A percentile compares a stretch with the other conserved stretches of the same genome.
Evolutionary conservation across 2,329 filamentous ascomycete species (phyloP).

Genomic region (Dactylellina haptotyla): DNA sequence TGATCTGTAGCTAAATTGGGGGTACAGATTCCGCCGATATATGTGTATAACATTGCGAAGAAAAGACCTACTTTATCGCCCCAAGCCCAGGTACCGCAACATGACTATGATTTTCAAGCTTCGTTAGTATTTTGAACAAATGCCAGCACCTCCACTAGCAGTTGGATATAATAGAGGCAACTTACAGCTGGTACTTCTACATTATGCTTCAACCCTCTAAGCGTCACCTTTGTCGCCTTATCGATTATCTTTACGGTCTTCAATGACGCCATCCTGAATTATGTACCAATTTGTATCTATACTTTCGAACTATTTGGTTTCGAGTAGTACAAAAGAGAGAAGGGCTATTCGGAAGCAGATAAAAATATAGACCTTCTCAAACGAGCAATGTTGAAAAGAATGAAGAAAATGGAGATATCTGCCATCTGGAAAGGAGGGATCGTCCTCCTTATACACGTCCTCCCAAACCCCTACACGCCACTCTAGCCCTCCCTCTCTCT

Average conservation of each 20-base stretch:
- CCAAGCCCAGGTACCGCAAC: conserved; percentile 49
- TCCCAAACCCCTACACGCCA: too few species aligned
- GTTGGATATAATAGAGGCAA: neutral
- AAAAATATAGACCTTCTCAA: too few species aligned
- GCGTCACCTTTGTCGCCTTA: conserved; percentile 15
- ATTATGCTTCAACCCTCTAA: conserved; percentile 29
- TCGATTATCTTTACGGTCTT: conserved; percentile 31
- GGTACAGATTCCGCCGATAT: too few species aligned
- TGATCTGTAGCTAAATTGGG: neutral
- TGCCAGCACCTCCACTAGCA: neutral
- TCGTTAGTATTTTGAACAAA: neutral
- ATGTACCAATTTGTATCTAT: too few species aligned
- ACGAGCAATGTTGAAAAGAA: too few species aligned
- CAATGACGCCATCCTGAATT: conserved; percentile 25
- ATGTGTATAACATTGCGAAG: neutral
- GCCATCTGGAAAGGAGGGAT: too few species aligned
- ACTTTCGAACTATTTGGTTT: too few species aligned
- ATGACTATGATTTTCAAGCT: conserved; percentile 6
- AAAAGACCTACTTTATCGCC: conserved; percentile 26
- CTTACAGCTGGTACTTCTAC: conserved; percentile 41
- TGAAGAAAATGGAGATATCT: too few species aligned
- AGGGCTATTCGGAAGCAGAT: too few species aligned
- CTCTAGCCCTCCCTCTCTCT: too few species aligned
- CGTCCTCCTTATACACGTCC: too few species aligned
- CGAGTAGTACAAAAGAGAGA: too few species aligned